phyloP scores from a whole-genome alignment of 768 basidiomycete species.

The Leccinum longicurvipes region DNA sequence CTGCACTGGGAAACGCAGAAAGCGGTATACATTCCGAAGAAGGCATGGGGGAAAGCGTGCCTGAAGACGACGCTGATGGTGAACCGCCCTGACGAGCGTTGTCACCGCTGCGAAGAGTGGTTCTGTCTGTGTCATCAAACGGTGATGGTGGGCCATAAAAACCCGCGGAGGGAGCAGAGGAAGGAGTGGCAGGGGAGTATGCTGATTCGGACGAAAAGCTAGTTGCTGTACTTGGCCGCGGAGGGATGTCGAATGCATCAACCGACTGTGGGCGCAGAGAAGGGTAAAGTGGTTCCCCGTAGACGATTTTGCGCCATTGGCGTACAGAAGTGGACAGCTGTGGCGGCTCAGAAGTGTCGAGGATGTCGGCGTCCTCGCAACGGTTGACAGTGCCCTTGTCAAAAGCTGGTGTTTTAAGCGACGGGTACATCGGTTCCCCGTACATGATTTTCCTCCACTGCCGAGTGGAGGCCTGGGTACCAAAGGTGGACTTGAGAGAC shows the following conservation, averaged over 20 bases:
- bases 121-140: conserved; percentile 23
- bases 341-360: conserved; percentile 28
- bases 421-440: conserved; percentile 51
- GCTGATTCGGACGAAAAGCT: conserved; percentile 52
- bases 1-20: conserved; percentile 21
- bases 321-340: conserved; percentile 33
- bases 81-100: conserved; percentile 11
- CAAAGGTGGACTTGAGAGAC: conserved; percentile 8
- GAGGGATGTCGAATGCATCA: conserved; percentile 20
- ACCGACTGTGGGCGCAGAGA: conserved; percentile 33
- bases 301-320: conserved; percentile 42
- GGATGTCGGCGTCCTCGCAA: conserved; percentile 29
- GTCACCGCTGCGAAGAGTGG: conserved; percentile 7
- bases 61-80: conserved; percentile 20
- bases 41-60: conserved; percentile 28
- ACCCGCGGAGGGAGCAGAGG: conserved; percentile 40
- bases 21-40: conserved; percentile 28
- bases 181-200: conserved; percentile 38
- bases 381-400: conserved; percentile 14
- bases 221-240: conserved; percentile 25
- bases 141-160: conserved; percentile 19
- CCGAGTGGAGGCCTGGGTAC: conserved; percentile 32
- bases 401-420: conserved; percentile 35
- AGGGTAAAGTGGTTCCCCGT: conserved; percentile 41
- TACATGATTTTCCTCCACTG: conserved; percentile 59